Base-by-base conservation (phyloP, 2,329 filamentous ascomycete genomes). In the Fusarium papillatum region DNA sequence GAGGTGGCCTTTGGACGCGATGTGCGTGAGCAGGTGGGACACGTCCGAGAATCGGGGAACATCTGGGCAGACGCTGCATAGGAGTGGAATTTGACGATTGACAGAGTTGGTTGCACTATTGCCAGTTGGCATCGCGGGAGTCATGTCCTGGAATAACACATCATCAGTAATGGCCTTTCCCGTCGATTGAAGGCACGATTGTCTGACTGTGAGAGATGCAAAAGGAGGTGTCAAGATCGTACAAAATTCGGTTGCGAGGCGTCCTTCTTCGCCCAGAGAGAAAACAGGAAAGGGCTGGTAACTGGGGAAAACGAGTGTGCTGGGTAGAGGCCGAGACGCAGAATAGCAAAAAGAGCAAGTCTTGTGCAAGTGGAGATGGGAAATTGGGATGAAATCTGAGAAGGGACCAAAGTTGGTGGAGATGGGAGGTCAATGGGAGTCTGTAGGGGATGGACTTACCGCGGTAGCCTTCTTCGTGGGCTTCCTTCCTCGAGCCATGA, bases 1-100 rank as follows among this genome's bases (percentile, higher is more conserved):
- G 39, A 98, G 87, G 82, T 98, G 96, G n/a, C 94, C 94, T 82
- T 98, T 98, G 75, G 96, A 98, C 71, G 94, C 92, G 73, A 98
- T 91, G 82, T 98, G 96, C 16, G 96, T 98, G 81, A 98, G 90
- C 43, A 98, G 88, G 83, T 98, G 96, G 39, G 96, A 98, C 55
- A 95, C 88, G 84, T 98, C 96, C 68, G 95, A 98, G 85, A 98
- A 98, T 36, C 86, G 90, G 46, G 95, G 95, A 72, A 90, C 90
- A 77, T 93, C 95, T 41, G 94, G 93, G 82, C 96, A 98, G 77
- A 98, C 93, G 80, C 89, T 92, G 90, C 96, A 98, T 78, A 91
- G 86, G 61, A 98, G 91, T 68, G 94, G 92, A 70, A 95, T 93
- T 60, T 82, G 78, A 69, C 77, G 82, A 74, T 72, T 81, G 14